Conservation (phyloP, 352 stramenopile genomes). For the Peronospora destructor region DNA sequence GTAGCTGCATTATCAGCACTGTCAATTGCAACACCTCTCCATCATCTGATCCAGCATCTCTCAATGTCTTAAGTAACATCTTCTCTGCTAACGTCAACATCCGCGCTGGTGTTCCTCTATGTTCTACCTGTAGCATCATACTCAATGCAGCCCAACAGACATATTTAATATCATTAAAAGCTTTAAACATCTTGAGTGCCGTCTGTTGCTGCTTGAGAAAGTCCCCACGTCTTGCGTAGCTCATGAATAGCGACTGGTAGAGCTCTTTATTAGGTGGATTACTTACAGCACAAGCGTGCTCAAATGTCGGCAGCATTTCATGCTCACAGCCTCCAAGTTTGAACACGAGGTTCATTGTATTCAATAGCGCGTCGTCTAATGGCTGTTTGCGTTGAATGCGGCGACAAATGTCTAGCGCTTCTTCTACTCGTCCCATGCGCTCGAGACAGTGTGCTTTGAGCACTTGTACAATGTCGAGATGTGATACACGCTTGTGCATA, state of each 20-base stretch:
- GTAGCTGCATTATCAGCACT: constrained; percentile 65
- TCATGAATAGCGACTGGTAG: constrained; percentile 60
- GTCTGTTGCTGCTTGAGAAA: constrained; percentile 86
- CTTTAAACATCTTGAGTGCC: constrained; percentile 82
- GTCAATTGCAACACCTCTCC: constrained; percentile 66
- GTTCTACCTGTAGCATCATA: constrained; percentile 81
- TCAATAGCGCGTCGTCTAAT: constrained; percentile 77
- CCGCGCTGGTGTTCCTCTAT: constrained; percentile 48
- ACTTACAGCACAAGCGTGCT: constrained; percentile 50
- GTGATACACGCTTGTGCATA: constrained; percentile 68
- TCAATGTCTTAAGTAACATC: constrained; percentile 77
- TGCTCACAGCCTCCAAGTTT: constrained; percentile 57
- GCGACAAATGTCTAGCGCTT: constrained; percentile 70
- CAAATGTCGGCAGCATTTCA: constrained; percentile 75
- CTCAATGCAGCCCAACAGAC: constrained; percentile 76
- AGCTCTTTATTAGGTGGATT: constrained; percentile 62
- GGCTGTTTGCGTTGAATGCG: constrained; percentile 51
- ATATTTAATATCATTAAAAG: constrained; percentile 66
- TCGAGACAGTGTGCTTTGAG: constrained; percentile 83
- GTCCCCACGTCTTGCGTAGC: constrained; percentile 50
- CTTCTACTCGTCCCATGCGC: constrained; percentile 55
- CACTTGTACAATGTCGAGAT: constrained; percentile 75
- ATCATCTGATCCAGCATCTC: constrained; percentile 46
- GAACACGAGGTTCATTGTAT: constrained; percentile 83
- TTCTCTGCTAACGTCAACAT: constrained; percentile 74